A percentile compares a stretch with the other conserved stretches of the same genome.
Evolutionary conservation across 2,329 filamentous ascomycete species (phyloP).

Genomic region (Clathrospora elynae): DNA sequence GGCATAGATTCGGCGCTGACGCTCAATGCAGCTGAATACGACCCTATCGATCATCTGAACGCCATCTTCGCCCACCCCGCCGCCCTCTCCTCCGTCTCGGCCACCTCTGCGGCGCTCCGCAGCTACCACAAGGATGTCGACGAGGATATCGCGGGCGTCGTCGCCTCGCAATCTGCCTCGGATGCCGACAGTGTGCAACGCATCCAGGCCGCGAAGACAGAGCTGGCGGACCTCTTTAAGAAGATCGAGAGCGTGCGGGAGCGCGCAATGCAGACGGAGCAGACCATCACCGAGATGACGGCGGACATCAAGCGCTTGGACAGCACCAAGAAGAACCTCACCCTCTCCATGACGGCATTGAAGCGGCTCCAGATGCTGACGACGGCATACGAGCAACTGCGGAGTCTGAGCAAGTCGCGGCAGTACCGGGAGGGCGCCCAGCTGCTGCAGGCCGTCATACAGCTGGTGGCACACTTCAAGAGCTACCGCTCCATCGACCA

Average conservation of each 20-base stretch:
- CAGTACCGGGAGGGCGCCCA: conserved; percentile 96
- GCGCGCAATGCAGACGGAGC: conserved; percentile 88
- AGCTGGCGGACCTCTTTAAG: conserved; percentile 86
- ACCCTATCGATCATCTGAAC: conserved; percentile 92
- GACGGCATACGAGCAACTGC: conserved; percentile 96
- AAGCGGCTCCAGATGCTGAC: conserved; percentile 98
- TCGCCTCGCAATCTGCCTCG: conserved; percentile 77
- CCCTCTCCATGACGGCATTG: conserved; percentile 94
- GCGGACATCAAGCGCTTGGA: conserved; percentile 97
- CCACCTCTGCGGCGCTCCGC: conserved; percentile 74
- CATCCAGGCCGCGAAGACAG: conserved; percentile 87
- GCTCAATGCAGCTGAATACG: conserved; percentile 72
- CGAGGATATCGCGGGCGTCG: conserved; percentile 73
- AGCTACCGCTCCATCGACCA: conserved; percentile 97
- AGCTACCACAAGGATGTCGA: conserved; percentile 82
- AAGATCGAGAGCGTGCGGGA: conserved; percentile 94
- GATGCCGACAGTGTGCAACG: conserved; percentile 86
- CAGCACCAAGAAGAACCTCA: conserved; percentile 94
- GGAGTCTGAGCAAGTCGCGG: conserved; percentile 77
- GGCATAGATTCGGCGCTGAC: conserved; percentile 30
- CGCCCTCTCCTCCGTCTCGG: conserved; percentile 75
- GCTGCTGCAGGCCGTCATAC: conserved; percentile 89
- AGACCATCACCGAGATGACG: conserved; percentile 97
- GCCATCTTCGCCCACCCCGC: conserved; percentile 89
- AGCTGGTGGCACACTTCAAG: conserved; percentile 98